Evolutionary conservation across 1,284 basidiomycete species (phyloP).

Genomic region (Rugosomyces carneus): DNA sequence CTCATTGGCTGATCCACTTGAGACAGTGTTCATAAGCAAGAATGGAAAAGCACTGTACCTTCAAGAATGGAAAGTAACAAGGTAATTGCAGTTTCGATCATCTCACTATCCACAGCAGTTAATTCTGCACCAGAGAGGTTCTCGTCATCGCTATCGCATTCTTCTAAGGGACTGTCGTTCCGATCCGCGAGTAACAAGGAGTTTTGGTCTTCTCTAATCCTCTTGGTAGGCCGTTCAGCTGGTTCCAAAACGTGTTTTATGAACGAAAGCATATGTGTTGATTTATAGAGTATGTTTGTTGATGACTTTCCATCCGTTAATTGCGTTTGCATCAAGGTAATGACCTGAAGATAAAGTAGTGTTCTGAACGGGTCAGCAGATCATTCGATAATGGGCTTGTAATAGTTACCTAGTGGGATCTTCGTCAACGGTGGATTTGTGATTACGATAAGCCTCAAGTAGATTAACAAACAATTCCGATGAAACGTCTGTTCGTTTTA

Average conservation of each 20-base stretch:
- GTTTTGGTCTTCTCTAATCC: neutral
- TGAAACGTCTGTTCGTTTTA: conserved; percentile 64
- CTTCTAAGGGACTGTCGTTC: conserved; percentile 30
- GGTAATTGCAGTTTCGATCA: conserved; percentile 72
- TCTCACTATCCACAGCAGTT: conserved; percentile 48
- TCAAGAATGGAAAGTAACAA: conserved; percentile 78
- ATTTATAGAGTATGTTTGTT: conserved; percentile 62
- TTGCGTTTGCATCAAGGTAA: conserved; percentile 72
- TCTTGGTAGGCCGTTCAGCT: conserved; percentile 1
- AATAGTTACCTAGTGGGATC: conserved; percentile 49
- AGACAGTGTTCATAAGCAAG: conserved; percentile 1
- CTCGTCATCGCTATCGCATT: conserved; percentile 53
- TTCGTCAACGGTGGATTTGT: conserved; percentile 34
- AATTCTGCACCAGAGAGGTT: conserved; percentile 40
- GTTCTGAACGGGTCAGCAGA: conserved; percentile 20
- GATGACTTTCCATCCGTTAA: conserved; percentile 50
- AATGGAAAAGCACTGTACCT: conserved; percentile 38
- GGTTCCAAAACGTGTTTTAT: conserved; percentile 62
- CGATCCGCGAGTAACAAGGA: neutral
- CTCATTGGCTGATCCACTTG: conserved; percentile 50
- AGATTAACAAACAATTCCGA: conserved; percentile 69
- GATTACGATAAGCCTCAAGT: conserved; percentile 62
- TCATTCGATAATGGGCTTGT: too few species aligned
- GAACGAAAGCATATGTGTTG: conserved; percentile 71
- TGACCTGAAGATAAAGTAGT: conserved; percentile 69